Evolutionary conservation across 352 stramenopile genomes (phyloP), one percentile per base, ranked within the genome.

Genomic region (Globisporangium polare): DNA sequence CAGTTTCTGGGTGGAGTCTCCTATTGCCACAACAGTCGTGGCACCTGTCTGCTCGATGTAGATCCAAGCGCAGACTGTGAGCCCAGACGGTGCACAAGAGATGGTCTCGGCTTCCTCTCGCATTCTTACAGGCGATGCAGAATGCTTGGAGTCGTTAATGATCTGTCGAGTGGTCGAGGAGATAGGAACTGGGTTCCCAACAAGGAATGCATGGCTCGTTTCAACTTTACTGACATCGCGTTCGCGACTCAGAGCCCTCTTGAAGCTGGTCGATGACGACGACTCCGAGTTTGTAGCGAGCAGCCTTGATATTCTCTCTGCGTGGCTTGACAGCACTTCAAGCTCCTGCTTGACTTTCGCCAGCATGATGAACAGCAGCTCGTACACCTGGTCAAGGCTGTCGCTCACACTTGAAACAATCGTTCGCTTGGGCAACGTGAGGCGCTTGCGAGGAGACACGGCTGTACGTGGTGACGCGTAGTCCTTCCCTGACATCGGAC

Each of bases 381-480:
- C 68, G 18, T 67, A 67, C 35, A 83, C 62, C 55, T 74, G 70
- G 2, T 78, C 71, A 29, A 83, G 69, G 27, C 69, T 80, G 46
- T 83, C 67, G 13, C 69, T 65, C 33, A 81, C 62, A 9, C 70
- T 79, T 1, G 65, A 67, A 20, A 81, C 49, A 5, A 80, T 58
- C 6, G 54, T 65, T 43, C 78, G 77, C 41, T 78, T 78, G 2
- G 72, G 76, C 9, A 86, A 51, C 3, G 76, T 78, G 9, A 83
- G 58, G 7, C 77, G 69, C 37, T 81, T 85, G 24, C 77, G 69
- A 12, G 77, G 77, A 3, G 77, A 87, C 62, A 80, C 62, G 1
- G 68, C 67, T 2, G 60, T 42, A 31, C 45, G 65, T 39, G 62
- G 45, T 7, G 69, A 54, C 5, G 64, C 67, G 47, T 46, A 72